Base-by-base conservation (phyloP, 2,329 filamentous ascomycete species). In the Fusarium ambrosium region DNA sequence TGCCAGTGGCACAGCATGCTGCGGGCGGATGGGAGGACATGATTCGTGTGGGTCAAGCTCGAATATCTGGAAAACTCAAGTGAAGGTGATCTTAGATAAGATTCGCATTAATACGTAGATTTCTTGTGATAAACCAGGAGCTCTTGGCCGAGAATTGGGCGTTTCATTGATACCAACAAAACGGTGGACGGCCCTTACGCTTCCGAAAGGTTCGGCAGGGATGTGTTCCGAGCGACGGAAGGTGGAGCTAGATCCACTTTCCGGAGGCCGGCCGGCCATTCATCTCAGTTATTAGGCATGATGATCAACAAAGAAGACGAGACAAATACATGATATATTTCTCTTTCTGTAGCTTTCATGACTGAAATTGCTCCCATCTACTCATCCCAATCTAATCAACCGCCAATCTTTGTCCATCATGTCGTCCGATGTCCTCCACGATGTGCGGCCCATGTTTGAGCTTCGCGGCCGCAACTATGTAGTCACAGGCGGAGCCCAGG, bases 401-500 rank as follows among this genome's bases (percentile, higher is more conserved):
- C 14, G 14, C 22, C 16, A 24, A 51, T 2, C 9, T 51, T 16
- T 18, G 2, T 7, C 24, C 45, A n/a, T 13, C 16, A 51, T 51
- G 45, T 13, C 45, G 14, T 51, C 45, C 9, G 45, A 51, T 29
- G 9, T 29, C 4, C 45, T 62, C 24, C 10, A 74, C 8, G 43
- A 74, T 39, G 72, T 74, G 11, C 71, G 72, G 6, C 72, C 72
- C 11, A 72, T 72, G 69, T 84, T 84, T 68, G 81, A 83, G 73
- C 78, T 84, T 29, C 72, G 66, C 5, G 78, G 76, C 14, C 79
- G 81, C 64, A 84, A 81, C 73, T 84, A 82, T 77, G 74, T 85
- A 27, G 76, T 85, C 29, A 85, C 84, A 0, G 84, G 84, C 5
- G 84, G 84, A 36, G 82, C 79, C 7, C 82, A 83, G 34, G 84